Evolutionary conservation across 306 rosid genomes (phyloP), one percentile per base, ranked within the genome.

Genomic region (Inga leiocalycina): DNA sequence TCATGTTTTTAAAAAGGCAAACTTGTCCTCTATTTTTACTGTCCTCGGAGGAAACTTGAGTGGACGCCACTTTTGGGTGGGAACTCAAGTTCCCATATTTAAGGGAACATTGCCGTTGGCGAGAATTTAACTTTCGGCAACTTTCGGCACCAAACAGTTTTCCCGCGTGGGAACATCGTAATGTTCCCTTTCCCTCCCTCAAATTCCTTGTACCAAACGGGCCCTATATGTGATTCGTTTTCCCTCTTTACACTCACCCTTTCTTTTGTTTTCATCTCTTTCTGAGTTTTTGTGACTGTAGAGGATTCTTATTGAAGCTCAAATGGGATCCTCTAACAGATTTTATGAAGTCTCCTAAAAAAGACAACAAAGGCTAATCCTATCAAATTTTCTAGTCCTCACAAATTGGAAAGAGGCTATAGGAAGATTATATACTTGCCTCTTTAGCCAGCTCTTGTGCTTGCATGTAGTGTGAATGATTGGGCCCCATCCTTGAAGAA

Each of bases 401-500:
- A 20, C 62, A 56, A 22, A 61, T 24, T 24, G 34, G 72, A 59
- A 79, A 44, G 71, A 49, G 76, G 81, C 75, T 66, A 68, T 16
- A 10, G 80, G 39, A 76, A 11, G 69, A 86, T 76, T 72, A 27
- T 37, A 27, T 37, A 78, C 90, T 91, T 88, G 92, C 99, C 91
- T 93, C 93, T 84, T 85, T 88, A 67, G 94, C 88, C 84, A 96
- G 85, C 77, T 77, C 93, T 32, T 86, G 91, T 41, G 94, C 83
- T 84, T 92, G 94, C 43, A 71, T 19, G 70, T 92, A 93, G 82
- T 93, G 98, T 76, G 96, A 76, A 85, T 93, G 98, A 84, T 81
- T 81, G 0, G 94, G 88, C 49, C 89, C 94, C 88, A 90, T 90
- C 88, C 99, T 92, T 81, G 99, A 86, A 71, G 99, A 96, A 74